Evolutionary conservation across 2,329 filamentous ascomycete species (phyloP).

Genomic region (Myriosclerotinia duriaeana): DNA sequence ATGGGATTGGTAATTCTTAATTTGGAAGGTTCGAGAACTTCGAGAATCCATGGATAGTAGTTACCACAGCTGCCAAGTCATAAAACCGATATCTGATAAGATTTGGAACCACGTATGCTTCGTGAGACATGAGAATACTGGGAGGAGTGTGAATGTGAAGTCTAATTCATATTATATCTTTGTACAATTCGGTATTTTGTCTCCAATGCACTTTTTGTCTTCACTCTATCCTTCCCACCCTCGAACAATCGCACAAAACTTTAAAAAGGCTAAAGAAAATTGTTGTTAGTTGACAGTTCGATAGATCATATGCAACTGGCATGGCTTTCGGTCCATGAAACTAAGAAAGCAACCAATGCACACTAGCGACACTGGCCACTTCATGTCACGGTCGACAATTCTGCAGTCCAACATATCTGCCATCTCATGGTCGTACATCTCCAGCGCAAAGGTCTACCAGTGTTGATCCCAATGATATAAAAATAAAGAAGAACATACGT

Average conservation of each 20-base stretch:
- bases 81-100: background rate
- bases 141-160: slow-evolving; percentile 13
- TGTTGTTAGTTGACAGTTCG: background rate
- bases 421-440: background rate
- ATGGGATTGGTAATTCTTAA: slow-evolving; percentile 17
- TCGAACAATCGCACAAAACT: background rate
- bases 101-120: background rate
- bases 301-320: background rate
- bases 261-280: slow-evolving; percentile 20
- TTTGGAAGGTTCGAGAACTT: slow-evolving; percentile 17
- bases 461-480: too few relatives aligned
- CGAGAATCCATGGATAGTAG: background rate
- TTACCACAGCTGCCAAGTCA: background rate
- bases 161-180: slow-evolving; percentile 23
- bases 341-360: background rate
- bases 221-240: slow-evolving; percentile 1
- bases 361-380: slow-evolving; percentile 2
- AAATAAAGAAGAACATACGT: slow-evolving; percentile 49
- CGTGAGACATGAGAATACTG: background rate
- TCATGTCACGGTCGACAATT: background rate
- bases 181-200: slow-evolving; percentile 23
- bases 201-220: slow-evolving; percentile 15
- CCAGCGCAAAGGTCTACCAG: too few relatives aligned
- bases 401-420: background rate
- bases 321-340: background rate